A percentile compares a stretch with the other conserved stretches of the same genome.
phyloP scores from a whole-genome alignment of 139 green algal genomes.

The Haematococcus lacustris region DNA sequence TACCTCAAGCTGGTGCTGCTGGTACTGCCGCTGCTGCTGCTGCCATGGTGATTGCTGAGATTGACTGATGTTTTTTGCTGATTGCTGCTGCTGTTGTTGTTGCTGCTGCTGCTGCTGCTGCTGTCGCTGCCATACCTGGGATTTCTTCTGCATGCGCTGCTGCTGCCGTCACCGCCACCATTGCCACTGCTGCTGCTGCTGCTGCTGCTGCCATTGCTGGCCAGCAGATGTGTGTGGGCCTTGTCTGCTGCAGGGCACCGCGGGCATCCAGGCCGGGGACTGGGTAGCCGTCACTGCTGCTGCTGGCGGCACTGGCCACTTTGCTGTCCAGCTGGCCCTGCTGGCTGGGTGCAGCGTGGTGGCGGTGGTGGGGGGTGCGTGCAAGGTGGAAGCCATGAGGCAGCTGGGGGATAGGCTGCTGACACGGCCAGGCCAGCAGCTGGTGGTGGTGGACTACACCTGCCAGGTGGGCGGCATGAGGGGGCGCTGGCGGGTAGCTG shows the following conservation, averaged over 20 bases:
- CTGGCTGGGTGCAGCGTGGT: conserved; percentile 37
- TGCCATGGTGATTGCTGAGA: too few relatives aligned
- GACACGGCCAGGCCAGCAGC: conserved; percentile 42
- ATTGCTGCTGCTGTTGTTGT: too few relatives aligned
- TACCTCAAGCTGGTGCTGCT: too few relatives aligned
- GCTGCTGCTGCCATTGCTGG: too few relatives aligned
- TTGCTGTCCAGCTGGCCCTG: conserved; percentile 53
- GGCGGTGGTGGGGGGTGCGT: conserved; percentile 25
- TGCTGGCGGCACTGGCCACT: conserved; percentile 56
- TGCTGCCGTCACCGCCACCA: too few relatives aligned
- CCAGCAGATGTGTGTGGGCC: too few relatives aligned
- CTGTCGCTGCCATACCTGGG: too few relatives aligned
- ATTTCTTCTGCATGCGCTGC: neutral
- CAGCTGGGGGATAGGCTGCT: conserved; percentile 21
- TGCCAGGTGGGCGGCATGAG: conserved; percentile 6
- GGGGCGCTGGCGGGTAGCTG: too few relatives aligned
- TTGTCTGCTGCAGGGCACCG: conserved; percentile 19
- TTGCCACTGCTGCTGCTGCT: too few relatives aligned
- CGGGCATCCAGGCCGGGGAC: conserved; percentile 31
- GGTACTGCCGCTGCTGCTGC: neutral
- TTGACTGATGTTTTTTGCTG: too few relatives aligned
- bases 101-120: too few relatives aligned
- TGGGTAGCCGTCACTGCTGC: conserved; percentile 56
- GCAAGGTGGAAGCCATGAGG: conserved; percentile 31
- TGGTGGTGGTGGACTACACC: conserved; percentile 59